phyloP scores from a whole-genome alignment of 768 basidiomycete genomes.

The Kwoniella pini region DNA sequence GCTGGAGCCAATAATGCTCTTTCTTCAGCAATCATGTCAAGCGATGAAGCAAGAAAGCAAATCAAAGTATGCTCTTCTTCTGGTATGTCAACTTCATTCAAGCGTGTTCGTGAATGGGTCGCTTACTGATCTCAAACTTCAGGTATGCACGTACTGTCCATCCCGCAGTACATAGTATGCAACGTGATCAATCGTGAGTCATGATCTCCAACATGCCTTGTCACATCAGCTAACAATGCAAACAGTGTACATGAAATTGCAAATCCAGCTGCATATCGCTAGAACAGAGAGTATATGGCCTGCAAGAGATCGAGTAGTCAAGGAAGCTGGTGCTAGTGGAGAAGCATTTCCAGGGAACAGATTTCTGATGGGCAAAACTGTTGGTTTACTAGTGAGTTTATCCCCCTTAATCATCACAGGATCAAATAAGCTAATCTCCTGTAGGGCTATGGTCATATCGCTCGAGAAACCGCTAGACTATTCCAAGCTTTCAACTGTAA shows the following conservation, averaged over 20 bases:
- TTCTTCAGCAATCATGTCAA: slow-evolving; percentile 14
- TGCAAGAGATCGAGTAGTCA: slow-evolving; percentile 18
- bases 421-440: not conserved
- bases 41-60: slow-evolving; percentile 26
- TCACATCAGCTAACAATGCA: not conserved
- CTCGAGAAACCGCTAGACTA: slow-evolving; percentile 45
- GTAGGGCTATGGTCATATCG: slow-evolving; percentile 49
- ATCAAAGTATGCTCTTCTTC: slow-evolving; percentile 33
- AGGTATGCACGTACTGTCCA: slow-evolving; percentile 33
- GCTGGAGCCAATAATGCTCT: slow-evolving; percentile 34
- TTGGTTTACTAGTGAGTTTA: slow-evolving; percentile 46
- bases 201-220: not conserved
- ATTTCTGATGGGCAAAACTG: slow-evolving; percentile 40
- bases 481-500: slow-evolving; percentile 38
- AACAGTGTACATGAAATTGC: slow-evolving; percentile 33
- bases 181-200: slow-evolving; percentile 31
- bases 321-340: slow-evolving; percentile 10
- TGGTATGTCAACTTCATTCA: slow-evolving; percentile 19
- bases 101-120: not conserved
- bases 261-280: slow-evolving; percentile 22
- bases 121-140: not conserved
- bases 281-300: slow-evolving; percentile 19
- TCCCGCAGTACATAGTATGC: slow-evolving; percentile 31
- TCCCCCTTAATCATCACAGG: not conserved
- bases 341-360: slow-evolving; percentile 19